Evolutionary conservation across 352 stramenopile species (phyloP), one percentile per base, ranked within the genome.

Genomic region (Globisporangium parvum): DNA sequence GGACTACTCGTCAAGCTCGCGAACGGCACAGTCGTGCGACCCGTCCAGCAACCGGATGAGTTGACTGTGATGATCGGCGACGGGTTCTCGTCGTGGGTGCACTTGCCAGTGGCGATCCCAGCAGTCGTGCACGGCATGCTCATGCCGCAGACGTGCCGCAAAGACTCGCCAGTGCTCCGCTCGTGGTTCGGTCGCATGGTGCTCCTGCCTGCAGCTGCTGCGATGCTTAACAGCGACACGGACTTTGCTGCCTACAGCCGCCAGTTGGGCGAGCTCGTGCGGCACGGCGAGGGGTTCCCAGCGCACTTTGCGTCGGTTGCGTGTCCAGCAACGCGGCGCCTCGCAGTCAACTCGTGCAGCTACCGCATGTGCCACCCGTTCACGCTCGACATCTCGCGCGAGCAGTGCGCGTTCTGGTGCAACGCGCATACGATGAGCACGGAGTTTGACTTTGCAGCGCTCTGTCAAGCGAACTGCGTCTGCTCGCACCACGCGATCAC

Each of bases 171-270:
- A 4, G 11, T 74, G 8, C 42, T 75, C 0, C 66, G 69, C 8
- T 60, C 66, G 21, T 77, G 69, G 69, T 74, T 73, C 37, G 69
- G 69, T 49, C 74, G 74, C 55, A 77, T 77, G 66, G 58, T 75
- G 48, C 52, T 77, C 23, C 53, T 73, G 35, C 50, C 63, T 9
- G 49, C 35, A 6, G 42, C 65, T 12, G 40, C 63, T 20, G 57
- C 55, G 17, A 71, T 77, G 63, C 51, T 53, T 17, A 68, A 66
- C 44, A 67, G 60, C 1, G 55, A 49, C 18, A 63, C 65, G 60
- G 64, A 62, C 10, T 77, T 75, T 44, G 60, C 63, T 18, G 58
- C 60, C 39, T 72, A 67, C 48, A 59, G 52, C 0, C n/a, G 47
- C 5, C 26, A 61, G 17, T 20, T 65, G 2, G 47, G 60, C 40